Percentiles rank a stretch among this genome's conserved stretches.
Conservation (phyloP, 2,329 filamentous ascomycete species). For the Neofusicoccum cordaticola region DNA sequence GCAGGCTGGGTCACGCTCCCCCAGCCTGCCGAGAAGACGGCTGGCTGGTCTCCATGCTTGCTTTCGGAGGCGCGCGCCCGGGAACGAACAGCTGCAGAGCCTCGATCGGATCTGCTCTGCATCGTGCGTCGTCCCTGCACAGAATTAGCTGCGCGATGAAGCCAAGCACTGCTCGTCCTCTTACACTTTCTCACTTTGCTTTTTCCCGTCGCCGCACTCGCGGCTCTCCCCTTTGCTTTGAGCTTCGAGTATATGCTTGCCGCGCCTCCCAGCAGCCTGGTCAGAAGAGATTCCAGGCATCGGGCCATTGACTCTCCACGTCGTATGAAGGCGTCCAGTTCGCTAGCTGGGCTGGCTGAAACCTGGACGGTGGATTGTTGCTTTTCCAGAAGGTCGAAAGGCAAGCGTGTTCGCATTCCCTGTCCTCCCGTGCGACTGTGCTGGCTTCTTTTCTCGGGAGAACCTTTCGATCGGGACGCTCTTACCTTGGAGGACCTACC, state of each 20-base stretch:
- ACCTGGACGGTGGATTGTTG: neutral
- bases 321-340: neutral
- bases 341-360: neutral
- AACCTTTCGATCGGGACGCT: neutral
- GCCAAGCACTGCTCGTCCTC: neutral
- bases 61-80: neutral
- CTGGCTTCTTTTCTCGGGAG: constrained; percentile 1
- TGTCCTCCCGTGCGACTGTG: neutral
- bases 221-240: neutral
- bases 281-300: neutral
- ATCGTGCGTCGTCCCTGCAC: neutral
- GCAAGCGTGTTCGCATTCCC: neutral
- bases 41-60: neutral
- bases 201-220: neutral
- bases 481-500: neutral
- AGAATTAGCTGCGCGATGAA: neutral
- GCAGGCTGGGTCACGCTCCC: neutral
- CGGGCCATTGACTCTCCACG: constrained; percentile 3
- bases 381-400: neutral
- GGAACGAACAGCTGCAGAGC: neutral
- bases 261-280: neutral
- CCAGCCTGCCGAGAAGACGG: neutral
- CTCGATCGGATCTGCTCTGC: constrained; percentile 7
- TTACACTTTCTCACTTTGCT: neutral
- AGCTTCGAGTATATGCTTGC: neutral